These are phyloP conservation scores for Pelargonium citronellum DNA, from an alignment of 441 rosid species.

Conservation along the genomic window DNA sequence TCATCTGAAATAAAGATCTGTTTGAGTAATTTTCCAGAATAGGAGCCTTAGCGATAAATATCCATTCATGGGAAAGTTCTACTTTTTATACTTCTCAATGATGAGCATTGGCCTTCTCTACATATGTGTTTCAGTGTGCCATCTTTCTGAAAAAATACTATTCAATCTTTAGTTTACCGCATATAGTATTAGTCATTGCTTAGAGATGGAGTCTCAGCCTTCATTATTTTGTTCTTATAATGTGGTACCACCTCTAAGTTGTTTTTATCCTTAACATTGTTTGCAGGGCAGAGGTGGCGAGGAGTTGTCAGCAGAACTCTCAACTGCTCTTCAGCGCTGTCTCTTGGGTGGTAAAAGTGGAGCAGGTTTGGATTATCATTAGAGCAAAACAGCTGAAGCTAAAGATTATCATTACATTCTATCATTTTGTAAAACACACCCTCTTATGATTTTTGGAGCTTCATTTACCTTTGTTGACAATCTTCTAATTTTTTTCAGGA, in stretches of 20 bases:
- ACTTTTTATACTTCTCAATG: not conserved
- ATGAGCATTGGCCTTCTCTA: not conserved
- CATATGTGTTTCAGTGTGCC: not conserved
- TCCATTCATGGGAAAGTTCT: not conserved
- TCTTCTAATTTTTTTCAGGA: slow-evolving; percentile 35
- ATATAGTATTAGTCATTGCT: not conserved
- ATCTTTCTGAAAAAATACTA: no score
- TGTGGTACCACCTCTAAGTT: not conserved
- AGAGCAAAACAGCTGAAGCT: not conserved
- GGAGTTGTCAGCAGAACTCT: slow-evolving; percentile 72
- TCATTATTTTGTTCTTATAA: not conserved
- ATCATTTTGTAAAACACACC: slow-evolving; percentile 1
- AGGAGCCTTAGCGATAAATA: not conserved
- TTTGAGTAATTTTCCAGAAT: not conserved
- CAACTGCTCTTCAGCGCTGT: slow-evolving; percentile 58
- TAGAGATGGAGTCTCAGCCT: not conserved
- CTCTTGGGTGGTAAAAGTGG: slow-evolving; percentile 86
- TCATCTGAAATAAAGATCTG: not conserved
- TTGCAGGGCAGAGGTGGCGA: slow-evolving; percentile 85
- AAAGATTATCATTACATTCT: not conserved
- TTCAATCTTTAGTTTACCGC: not conserved
- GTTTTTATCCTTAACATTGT: slow-evolving; percentile 15
- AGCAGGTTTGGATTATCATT: slow-evolving; percentile 41
- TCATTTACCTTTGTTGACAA: slow-evolving; percentile 12
- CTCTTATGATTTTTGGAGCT: slow-evolving; percentile 9